Percentiles rank a stretch among this genome's conserved stretches.
phyloP scores from a whole-genome alignment of 208 protist species.

The Acanthamoeba sp. region DNA sequence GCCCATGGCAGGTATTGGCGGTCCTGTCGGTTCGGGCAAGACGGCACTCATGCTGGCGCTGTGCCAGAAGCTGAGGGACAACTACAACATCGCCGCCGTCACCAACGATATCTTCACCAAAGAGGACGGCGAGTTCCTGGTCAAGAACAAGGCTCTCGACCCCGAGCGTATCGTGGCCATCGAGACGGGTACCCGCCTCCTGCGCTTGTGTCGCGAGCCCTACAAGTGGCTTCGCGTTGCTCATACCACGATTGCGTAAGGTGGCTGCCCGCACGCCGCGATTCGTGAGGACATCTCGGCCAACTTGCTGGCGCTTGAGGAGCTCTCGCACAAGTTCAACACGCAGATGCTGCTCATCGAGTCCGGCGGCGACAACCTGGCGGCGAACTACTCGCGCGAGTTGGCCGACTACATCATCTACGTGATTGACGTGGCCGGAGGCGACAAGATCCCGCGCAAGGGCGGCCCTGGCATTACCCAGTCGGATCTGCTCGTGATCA shows the following conservation, averaged over 20 bases:
- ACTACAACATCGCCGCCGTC: conserved; percentile 80
- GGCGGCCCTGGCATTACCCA: conserved; percentile 85
- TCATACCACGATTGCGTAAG: no score
- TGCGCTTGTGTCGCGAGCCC: no score
- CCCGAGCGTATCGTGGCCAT: conserved; percentile 82
- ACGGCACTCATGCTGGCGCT: conserved; percentile 85
- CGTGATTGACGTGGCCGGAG: conserved; percentile 86
- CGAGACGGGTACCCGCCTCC: conserved; percentile 74
- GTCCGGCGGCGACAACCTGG: conserved; percentile 87
- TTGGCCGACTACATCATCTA: conserved; percentile 86
- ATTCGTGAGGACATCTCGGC: conserved; percentile 85
- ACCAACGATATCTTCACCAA: conserved; percentile 88
- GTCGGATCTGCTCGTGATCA: conserved; percentile 86
- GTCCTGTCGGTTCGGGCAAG: conserved; percentile 81
- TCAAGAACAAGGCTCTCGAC: conserved; percentile 78
- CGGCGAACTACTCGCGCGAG: conserved; percentile 85
- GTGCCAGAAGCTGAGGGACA: conserved; percentile 74
- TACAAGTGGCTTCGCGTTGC: no score
- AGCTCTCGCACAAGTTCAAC: conserved; percentile 77
- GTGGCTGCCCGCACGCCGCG: conserved; percentile 86
- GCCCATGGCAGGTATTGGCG: conserved; percentile 61
- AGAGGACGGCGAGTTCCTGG: conserved; percentile 85
- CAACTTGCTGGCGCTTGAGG: conserved; percentile 83
- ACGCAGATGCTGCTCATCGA: conserved; percentile 80
- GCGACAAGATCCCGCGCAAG: conserved; percentile 83